Percentiles rank a stretch among this genome's conserved stretches.
Evolutionary conservation across 768 basidiomycete species (phyloP).

Genomic region (Epithele typhae): DNA sequence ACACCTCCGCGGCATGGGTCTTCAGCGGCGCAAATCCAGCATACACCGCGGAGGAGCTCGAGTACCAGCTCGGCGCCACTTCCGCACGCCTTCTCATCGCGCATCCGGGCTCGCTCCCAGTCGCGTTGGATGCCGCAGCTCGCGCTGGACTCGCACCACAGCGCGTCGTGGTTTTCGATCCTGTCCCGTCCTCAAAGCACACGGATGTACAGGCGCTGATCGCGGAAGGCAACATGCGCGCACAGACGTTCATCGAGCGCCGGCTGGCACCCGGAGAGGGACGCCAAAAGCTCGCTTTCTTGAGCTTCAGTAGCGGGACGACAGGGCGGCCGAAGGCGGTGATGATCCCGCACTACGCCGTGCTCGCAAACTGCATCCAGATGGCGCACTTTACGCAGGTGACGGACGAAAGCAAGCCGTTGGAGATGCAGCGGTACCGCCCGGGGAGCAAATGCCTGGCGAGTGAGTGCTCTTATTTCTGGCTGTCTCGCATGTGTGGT

Average conservation of each 20-base stretch:
- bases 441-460: constrained; percentile 57
- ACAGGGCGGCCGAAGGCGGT: constrained; percentile 70
- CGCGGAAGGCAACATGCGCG: constrained; percentile 39
- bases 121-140: constrained; percentile 21
- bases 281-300: constrained; percentile 64
- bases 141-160: constrained; percentile 17
- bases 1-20: background rate
- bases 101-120: constrained; percentile 18
- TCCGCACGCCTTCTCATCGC: constrained; percentile 23
- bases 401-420: constrained; percentile 30
- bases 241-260: constrained; percentile 44
- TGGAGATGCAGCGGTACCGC: constrained; percentile 37
- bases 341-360: constrained; percentile 35
- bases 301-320: constrained; percentile 74
- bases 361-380: constrained; percentile 31
- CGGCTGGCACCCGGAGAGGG: constrained; percentile 54
- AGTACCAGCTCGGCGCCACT: constrained; percentile 27
- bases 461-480: constrained; percentile 31
- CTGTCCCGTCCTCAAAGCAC: constrained; percentile 14
- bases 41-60: constrained; percentile 28
- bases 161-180: constrained; percentile 23
- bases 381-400: constrained; percentile 19
- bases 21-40: constrained; percentile 27
- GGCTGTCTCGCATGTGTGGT: background rate
- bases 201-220: constrained; percentile 45